These are phyloP conservation scores for Pythium pyrilobum DNA, from an alignment of 352 stramenopile genomes.

Conservation along the genomic window DNA sequence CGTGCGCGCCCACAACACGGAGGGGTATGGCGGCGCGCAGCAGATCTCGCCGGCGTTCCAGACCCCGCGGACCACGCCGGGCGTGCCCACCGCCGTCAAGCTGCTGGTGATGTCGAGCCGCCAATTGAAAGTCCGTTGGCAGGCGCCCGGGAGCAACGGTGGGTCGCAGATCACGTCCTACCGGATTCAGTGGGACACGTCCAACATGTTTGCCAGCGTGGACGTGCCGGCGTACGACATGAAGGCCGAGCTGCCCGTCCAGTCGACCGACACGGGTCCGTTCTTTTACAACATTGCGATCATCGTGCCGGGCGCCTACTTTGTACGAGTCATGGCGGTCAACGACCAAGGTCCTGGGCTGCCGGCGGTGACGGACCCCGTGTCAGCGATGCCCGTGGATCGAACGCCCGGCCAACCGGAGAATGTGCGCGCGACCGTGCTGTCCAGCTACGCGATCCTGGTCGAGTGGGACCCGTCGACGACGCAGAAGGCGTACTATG, in stretches of 20 bases:
- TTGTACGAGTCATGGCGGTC: slow-evolving; percentile 87
- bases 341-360: slow-evolving; percentile 88
- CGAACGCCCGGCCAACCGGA: slow-evolving; percentile 73
- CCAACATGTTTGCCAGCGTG: slow-evolving; percentile 62
- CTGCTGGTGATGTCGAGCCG: slow-evolving; percentile 58
- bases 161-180: slow-evolving; percentile 84
- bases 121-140: slow-evolving; percentile 80
- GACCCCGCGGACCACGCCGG: slow-evolving; percentile 42
- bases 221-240: slow-evolving; percentile 63
- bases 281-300: slow-evolving; percentile 93
- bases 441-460: slow-evolving; percentile 89
- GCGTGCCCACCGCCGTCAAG: slow-evolving; percentile 28
- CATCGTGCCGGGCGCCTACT: slow-evolving; percentile 57
- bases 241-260: slow-evolving; percentile 34
- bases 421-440: slow-evolving; percentile 50
- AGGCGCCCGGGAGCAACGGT: slow-evolving; percentile 46
- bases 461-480: slow-evolving; percentile 89
- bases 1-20: slow-evolving; percentile 51
- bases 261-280: slow-evolving; percentile 28
- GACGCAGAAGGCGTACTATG: slow-evolving; percentile 79
- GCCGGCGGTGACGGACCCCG: slow-evolving; percentile 35
- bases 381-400: slow-evolving; percentile 50
- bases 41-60: slow-evolving; percentile 50
- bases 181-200: slow-evolving; percentile 91
- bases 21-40: slow-evolving; percentile 50